A percentile compares a stretch with the other conserved stretches of the same genome.
Conservation (phyloP, 768 basidiomycete species). For the Macrolepiota albuminosa region DNA sequence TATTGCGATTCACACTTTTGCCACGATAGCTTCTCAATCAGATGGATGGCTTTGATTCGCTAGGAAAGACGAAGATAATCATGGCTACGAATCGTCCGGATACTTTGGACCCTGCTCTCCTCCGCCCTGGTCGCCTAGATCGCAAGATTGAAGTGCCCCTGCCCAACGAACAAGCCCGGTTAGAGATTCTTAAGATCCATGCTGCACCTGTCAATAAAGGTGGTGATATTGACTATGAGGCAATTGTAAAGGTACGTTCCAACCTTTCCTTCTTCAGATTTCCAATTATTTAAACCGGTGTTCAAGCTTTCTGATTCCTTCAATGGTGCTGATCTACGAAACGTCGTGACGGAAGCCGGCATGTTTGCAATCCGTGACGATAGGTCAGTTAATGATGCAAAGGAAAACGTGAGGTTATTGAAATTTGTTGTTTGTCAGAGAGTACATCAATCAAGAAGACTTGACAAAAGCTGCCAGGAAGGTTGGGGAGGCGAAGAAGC, state of each 20-base stretch:
- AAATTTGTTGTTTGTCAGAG: slow-evolving; percentile 37
- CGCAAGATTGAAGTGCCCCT: slow-evolving; percentile 97
- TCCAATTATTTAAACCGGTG: background rate
- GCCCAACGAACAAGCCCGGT: slow-evolving; percentile 93
- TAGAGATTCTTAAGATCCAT: slow-evolving; percentile 98
- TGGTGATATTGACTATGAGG: slow-evolving; percentile 96
- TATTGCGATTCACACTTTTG: background rate
- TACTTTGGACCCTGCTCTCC: slow-evolving; percentile 93
- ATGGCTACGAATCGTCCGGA: slow-evolving; percentile 99
- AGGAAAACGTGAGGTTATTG: background rate
- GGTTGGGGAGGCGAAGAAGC: slow-evolving; percentile 95
- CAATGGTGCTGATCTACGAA: slow-evolving; percentile 95
- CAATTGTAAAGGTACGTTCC: slow-evolving; percentile 83
- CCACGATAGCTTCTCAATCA: slow-evolving; percentile 81
- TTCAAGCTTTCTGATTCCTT: slow-evolving; percentile 79
- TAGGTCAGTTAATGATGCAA: slow-evolving; percentile 41
- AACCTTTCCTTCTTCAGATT: background rate
- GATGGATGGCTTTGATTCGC: slow-evolving; percentile 99
- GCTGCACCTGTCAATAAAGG: slow-evolving; percentile 90
- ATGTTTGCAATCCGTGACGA: slow-evolving; percentile 99
- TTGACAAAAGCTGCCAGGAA: slow-evolving; percentile 95
- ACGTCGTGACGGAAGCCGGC: slow-evolving; percentile 92
- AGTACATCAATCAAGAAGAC: slow-evolving; percentile 92
- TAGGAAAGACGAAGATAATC: slow-evolving; percentile 93
- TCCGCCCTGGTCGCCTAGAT: slow-evolving; percentile 94